Evolutionary conservation across 495 filamentous ascomycete genomes (phyloP), one percentile per base, ranked within the genome.

Genomic region (Penicillium mononematosum): DNA sequence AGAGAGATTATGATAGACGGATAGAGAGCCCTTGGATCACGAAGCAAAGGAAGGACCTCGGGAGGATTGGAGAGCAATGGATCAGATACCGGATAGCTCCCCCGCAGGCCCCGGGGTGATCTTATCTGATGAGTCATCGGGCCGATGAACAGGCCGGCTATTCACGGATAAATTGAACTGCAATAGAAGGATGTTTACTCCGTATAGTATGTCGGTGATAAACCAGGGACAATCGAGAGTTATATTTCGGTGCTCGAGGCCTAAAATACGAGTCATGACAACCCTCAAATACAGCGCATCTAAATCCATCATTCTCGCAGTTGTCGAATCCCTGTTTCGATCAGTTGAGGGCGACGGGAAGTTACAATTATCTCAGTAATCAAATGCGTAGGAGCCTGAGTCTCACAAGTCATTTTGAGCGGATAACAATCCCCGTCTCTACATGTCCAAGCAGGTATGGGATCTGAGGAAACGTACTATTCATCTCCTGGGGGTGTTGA

Each of bases 401-500:
- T 81, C 80, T 62, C 78, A 78, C 53, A 31, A 67, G 22, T 73
- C 74, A 6, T 82, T 80, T 62, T 82, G 75, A 74, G 81, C 80
- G 4, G 56, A 64, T 4, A 80, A 64, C 5, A 80, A 83, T 58
- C 62, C 53, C 16, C 65, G 55, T 11, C 58, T 84, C 32, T 73
- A 75, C 19, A 32, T 43, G 3, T 55, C 81, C 6, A 83, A 83
- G 68, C 65, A 72, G 56, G 60, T 62, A 25, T 69, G 60, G 61
- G 67, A 73, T 53, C 68, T 69, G 2, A 52, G 50, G 3, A 64
- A 62, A 4, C 0, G 24, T 47, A 29, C 27, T 73, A 5, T 75
- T 73, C 31, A 68, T 69, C 17, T 36, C 60, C 16, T 61, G 62
- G 3, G 70, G 29, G 65, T 64, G 2, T 66, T 74, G 25, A 66